These are phyloP conservation scores for Gastrolobium bilobum DNA, from an alignment of 306 rosid genomes.

Conservation along the genomic window DNA sequence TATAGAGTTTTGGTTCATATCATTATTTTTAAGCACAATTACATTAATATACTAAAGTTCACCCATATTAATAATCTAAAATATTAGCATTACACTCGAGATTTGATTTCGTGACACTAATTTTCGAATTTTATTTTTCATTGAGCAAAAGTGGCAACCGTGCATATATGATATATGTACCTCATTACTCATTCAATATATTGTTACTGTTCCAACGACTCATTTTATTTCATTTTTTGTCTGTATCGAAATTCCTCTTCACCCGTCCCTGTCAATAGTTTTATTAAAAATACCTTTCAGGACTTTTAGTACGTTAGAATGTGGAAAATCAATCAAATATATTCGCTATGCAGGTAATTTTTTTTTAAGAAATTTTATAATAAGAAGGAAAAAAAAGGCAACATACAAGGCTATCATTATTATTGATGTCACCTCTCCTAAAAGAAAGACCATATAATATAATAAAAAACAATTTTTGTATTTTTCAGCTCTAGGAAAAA, in stretches of 20 bases:
- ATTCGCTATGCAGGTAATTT: neutral
- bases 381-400: constrained; percentile 1
- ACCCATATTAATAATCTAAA: neutral
- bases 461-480: neutral
- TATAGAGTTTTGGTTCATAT: too few species aligned
- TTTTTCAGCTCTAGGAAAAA: neutral
- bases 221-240: constrained; percentile 29
- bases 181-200: neutral
- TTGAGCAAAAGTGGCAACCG: constrained; percentile 1
- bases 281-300: neutral
- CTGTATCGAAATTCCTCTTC: constrained; percentile 36
- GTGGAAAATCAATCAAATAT: neutral
- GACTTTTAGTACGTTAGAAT: constrained; percentile 7
- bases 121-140: constrained; percentile 7
- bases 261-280: neutral
- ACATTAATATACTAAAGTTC: too few species aligned
- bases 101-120: neutral
- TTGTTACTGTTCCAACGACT: constrained; percentile 52
- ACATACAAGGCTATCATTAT: neutral
- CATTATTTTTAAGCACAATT: too few species aligned
- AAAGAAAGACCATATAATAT: constrained; percentile 6
- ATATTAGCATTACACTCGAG: neutral
- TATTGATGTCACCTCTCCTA: constrained; percentile 14
- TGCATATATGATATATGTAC: too few species aligned
- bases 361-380: neutral